Conservation (phyloP, 2,329 filamentous ascomycete genomes). For the Didymella segeticola region DNA sequence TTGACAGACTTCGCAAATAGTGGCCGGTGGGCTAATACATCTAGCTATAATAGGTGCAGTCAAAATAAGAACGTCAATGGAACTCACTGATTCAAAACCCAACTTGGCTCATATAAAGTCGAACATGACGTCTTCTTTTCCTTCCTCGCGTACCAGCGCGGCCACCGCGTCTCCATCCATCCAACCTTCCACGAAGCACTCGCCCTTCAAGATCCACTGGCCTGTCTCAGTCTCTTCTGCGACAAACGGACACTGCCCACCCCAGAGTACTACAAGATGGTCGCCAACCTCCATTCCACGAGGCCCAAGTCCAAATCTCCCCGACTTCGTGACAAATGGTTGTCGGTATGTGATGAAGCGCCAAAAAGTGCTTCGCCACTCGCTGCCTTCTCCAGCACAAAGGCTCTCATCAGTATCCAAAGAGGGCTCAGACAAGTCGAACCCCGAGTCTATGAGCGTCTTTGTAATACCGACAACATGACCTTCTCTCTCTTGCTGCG, state of each 20-base stretch:
- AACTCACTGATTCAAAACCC: no score
- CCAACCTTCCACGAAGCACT: constrained; percentile 9
- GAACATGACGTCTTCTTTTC: no score
- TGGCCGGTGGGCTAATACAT: no score
- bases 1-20: not conserved
- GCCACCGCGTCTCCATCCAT: not conserved
- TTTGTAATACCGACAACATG: not conserved
- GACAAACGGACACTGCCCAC: constrained; percentile 26
- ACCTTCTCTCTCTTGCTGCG: not conserved
- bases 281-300: constrained; percentile 13
- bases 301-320: constrained; percentile 22
- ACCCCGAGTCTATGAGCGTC: not conserved
- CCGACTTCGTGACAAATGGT: constrained; percentile 17
- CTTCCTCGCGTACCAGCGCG: not conserved
- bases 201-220: constrained; percentile 15
- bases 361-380: constrained; percentile 12
- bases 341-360: constrained; percentile 16
- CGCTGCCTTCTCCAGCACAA: not conserved
- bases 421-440: not conserved
- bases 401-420: no score
- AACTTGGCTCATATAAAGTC: no score
- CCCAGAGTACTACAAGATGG: constrained; percentile 24
- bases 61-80: no score
- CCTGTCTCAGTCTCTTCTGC: not conserved
- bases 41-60: no score